Evolutionary conservation across 129 eudicot genomes (phyloP).

Genomic region (carrot (Daucus carota)): DNA sequence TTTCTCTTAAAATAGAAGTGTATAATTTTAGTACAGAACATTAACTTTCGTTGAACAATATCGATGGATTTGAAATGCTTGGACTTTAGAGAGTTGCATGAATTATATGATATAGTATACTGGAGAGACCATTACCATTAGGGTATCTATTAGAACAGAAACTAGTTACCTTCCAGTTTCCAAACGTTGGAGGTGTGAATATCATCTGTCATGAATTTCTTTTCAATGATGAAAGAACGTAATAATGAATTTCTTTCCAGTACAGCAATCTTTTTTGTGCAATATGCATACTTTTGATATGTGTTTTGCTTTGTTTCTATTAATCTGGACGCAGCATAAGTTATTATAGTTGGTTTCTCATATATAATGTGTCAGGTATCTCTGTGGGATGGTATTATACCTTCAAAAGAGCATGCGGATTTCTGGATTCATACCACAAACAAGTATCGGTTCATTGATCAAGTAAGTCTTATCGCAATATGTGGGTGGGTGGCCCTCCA

Average conservation of each 20-base stretch:
- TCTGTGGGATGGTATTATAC: slow-evolving; percentile 86
- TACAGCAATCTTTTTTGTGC: background rate
- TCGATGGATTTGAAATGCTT: background rate
- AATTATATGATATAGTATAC: background rate
- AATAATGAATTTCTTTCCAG: background rate
- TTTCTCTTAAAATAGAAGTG: background rate
- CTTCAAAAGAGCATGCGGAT: slow-evolving; percentile 59
- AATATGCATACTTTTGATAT: background rate
- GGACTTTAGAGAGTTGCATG: background rate
- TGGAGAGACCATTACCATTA: background rate
- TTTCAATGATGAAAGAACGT: background rate
- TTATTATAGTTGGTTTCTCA: no score
- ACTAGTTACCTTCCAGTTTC: background rate
- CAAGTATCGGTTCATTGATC: slow-evolving; percentile 83
- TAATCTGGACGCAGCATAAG: background rate
- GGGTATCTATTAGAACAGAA: background rate
- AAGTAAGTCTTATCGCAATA: slow-evolving; percentile 34
- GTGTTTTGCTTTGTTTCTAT: background rate
- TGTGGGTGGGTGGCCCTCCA: no score
- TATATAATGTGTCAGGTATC: slow-evolving; percentile 49
- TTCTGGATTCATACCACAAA: slow-evolving; percentile 66
- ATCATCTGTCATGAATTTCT: background rate
- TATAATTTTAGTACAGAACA: background rate
- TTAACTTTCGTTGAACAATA: background rate
- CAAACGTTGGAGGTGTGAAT: background rate